Conservation (phyloP, 2,329 filamentous ascomycete species). For the Cyphellophora attinorum region DNA sequence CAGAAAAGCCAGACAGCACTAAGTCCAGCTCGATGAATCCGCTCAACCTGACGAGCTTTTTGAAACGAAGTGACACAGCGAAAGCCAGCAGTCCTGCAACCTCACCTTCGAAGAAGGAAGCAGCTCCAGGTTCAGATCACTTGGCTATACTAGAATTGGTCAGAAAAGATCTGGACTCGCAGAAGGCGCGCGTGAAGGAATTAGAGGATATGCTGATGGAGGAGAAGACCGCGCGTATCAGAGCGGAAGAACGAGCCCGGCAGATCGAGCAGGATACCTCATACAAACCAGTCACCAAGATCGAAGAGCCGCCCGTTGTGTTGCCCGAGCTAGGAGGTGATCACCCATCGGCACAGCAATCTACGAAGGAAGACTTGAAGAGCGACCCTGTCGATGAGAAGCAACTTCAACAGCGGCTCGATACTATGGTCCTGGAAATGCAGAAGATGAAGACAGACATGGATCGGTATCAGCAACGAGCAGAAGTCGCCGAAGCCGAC, state of each 20-base stretch:
- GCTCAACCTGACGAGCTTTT: conserved; percentile 42
- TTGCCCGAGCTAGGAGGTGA: conserved; percentile 24
- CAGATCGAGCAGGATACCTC: conserved; percentile 55
- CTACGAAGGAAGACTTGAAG: conserved; percentile 21
- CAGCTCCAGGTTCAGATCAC: conserved; percentile 70
- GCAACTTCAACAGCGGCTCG: conserved; percentile 60
- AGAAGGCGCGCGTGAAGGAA: conserved; percentile 68
- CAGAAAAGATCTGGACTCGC: conserved; percentile 78
- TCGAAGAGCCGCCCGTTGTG: conserved; percentile 12
- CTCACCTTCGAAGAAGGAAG: conserved; percentile 43
- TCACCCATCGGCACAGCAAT: no score
- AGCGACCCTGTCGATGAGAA: conserved; percentile 14
- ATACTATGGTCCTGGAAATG: conserved; percentile 70
- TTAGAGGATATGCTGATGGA: conserved; percentile 68
- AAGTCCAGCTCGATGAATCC: conserved; percentile 37
- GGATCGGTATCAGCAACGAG: conserved; percentile 65
- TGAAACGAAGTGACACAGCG: conserved; percentile 70
- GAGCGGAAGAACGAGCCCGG: conserved; percentile 72
- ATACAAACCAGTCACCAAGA: conserved; percentile 23
- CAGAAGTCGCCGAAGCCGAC: conserved; percentile 72
- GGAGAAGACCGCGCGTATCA: conserved; percentile 72
- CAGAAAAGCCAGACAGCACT: conserved; percentile 75
- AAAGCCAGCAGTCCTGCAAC: conserved; percentile 43
- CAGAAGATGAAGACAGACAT: conserved; percentile 70
- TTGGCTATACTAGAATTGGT: conserved; percentile 76